Base-by-base conservation (phyloP, 768 basidiomycete species). In the Leucogyrophana mollusca region DNA sequence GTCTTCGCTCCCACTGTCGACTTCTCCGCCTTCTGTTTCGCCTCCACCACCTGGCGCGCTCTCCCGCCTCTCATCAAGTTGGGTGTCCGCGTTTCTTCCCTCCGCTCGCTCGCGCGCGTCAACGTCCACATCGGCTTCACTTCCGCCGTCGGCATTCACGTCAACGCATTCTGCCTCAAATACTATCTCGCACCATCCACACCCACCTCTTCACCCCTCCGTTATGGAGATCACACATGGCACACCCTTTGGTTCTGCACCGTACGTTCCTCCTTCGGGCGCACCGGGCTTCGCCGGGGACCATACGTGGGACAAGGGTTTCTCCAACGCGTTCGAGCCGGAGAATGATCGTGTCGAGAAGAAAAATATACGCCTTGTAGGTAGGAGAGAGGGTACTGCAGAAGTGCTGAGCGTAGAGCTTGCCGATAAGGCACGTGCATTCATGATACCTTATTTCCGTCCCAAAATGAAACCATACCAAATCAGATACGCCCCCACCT, bases 261-360 rank as follows among this genome's bases (percentile, higher is more conserved):
- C 69, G 2, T 75, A 75, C 61, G 66, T 69, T 14, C 76, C 67
- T 40, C 74, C 83, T 0, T 68, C 58, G 42, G 82, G 90, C n/a
- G 91, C 90, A 1, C 90, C 90, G 1, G 91, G 88, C 4, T 90
- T 85, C 54, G 71, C 65, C 11, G 86, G 86, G 0, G 86, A 87
- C 38, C 64, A 67, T 13, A 72, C 59, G 9, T 80, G 90, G 90
- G 82, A 91, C 61, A 82, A 79, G 43, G 81, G 83, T 0, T 83
- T 72, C 56, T 82, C 78, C 1, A 70, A 68, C 2, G 70, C 71
- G 23, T 60, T 81, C 32, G 70, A 71, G 40, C 59, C 60, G 2
- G 82, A 82, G 45, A 56, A 59, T 27, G 53, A 59, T 25, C 49
- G 35, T 20, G 65, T 70, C 9, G 62, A 80, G 2, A 64, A 57